phyloP scores from a whole-genome alignment of 2,329 filamentous ascomycete genomes.

The Periconia digitata region DNA sequence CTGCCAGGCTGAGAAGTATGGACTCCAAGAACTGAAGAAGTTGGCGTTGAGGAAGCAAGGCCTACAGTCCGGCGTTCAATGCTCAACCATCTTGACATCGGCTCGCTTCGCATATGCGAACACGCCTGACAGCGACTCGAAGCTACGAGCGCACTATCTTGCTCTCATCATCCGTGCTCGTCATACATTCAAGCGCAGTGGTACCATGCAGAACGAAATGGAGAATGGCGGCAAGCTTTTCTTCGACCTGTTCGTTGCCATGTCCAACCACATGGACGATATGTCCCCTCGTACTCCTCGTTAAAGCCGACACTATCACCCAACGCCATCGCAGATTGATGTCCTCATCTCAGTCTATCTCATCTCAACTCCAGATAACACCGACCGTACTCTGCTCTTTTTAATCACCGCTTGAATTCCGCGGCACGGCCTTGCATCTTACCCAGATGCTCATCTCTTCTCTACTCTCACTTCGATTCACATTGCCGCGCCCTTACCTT shows the following conservation, averaged over 20 bases:
- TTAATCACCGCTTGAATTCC: slow-evolving; percentile 10
- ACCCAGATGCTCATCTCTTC: slow-evolving; percentile 19
- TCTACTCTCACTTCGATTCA: slow-evolving; percentile 24
- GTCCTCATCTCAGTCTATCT: slow-evolving; percentile 7
- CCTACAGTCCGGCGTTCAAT: slow-evolving; percentile 80
- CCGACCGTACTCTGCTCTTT: slow-evolving; percentile 10
- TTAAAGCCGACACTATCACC: slow-evolving; percentile 7
- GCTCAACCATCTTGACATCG: slow-evolving; percentile 80
- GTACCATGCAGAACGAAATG: slow-evolving; percentile 96
- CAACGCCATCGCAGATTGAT: neutral
- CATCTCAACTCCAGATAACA: slow-evolving; percentile 18
- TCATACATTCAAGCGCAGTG: slow-evolving; percentile 87
- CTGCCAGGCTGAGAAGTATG: slow-evolving; percentile 83
- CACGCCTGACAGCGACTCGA: slow-evolving; percentile 88
- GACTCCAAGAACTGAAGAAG: slow-evolving; percentile 80
- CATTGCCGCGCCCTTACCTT: slow-evolving; percentile 14
- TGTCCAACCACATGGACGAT: slow-evolving; percentile 78
- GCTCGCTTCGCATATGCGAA: slow-evolving; percentile 89
- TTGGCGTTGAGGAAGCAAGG: slow-evolving; percentile 87
- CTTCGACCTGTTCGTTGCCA: slow-evolving; percentile 90
- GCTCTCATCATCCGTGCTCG: slow-evolving; percentile 88
- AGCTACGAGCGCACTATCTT: slow-evolving; percentile 85
- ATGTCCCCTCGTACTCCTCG: slow-evolving; percentile 26
- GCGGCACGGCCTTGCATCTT: slow-evolving; percentile 15
- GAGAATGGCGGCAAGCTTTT: slow-evolving; percentile 83